A percentile compares a stretch with the other conserved stretches of the same genome.
Evolutionary conservation across 495 filamentous ascomycete genomes (phyloP).

Genomic region (Acidomyces sp.): DNA sequence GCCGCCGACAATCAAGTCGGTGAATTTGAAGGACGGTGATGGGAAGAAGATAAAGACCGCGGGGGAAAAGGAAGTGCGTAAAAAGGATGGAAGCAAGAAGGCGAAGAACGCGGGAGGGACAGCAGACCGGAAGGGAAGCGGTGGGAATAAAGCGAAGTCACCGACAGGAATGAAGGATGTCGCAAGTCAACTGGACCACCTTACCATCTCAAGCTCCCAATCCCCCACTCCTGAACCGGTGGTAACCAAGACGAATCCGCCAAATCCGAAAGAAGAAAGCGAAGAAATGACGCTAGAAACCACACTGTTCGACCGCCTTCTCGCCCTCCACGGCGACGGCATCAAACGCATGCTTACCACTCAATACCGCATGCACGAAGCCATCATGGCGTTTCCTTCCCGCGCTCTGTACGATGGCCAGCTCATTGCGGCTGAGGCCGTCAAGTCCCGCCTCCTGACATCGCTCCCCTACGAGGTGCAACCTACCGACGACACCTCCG

Average conservation of each 20-base stretch:
- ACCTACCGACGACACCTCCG: constrained; percentile 74
- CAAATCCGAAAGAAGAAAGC: constrained; percentile 20
- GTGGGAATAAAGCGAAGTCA: not conserved
- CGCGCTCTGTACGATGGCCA: constrained; percentile 71
- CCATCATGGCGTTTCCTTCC: constrained; percentile 90
- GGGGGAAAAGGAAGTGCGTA: constrained; percentile 13
- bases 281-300: constrained; percentile 64
- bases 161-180: not conserved
- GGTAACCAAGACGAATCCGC: no score
- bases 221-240: no score
- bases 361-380: constrained; percentile 96
- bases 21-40: constrained; percentile 40
- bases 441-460: constrained; percentile 59
- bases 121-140: not conserved
- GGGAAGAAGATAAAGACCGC: constrained; percentile 18
- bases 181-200: no score
- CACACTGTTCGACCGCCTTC: constrained; percentile 81
- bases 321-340: constrained; percentile 62
- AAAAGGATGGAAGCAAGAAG: constrained; percentile 2
- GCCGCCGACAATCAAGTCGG: constrained; percentile 84
- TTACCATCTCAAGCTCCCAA: no score
- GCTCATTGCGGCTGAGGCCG: constrained; percentile 64
- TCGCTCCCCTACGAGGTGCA: constrained; percentile 57
- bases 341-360: constrained; percentile 96
- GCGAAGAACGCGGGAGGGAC: constrained; percentile 3